Base-by-base conservation (phyloP, 139 green algal species). In the Parachlorella kessleri region DNA sequence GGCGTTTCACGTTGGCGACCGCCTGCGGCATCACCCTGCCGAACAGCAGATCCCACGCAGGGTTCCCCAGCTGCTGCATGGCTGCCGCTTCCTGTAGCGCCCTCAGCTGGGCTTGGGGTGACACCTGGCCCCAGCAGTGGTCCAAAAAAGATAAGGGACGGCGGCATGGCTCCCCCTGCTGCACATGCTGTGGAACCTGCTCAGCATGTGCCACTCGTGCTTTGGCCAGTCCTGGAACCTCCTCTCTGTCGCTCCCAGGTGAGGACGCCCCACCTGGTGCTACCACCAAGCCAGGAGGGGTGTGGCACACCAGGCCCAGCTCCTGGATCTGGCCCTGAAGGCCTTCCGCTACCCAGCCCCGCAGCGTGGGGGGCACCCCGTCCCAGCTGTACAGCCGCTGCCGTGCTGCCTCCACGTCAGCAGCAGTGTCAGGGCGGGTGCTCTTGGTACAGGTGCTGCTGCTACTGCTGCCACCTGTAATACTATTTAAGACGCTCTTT, bases 141-240 rank as follows among this genome's bases (percentile, higher is more conserved):
- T 80, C 72, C 33, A 84, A 41, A 36, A 84, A 84, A 5, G 79
- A 37, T 30, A 84, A 40, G 3, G 79, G 79, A 18, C 48, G 48
- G 48, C 14, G 48, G 48, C n/a, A n/a, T n/a, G n/a, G n/a, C n/a
- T n/a, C n/a, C n/a, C n/a, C n/a, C n/a, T n/a, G n/a, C n/a, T n/a
- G n/a, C n/a, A n/a, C n/a, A n/a, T n/a, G n/a, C n/a, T n/a, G n/a
- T n/a, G n/a, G n/a, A n/a, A n/a, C n/a, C n/a, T n/a, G n/a, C n/a
- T n/a, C n/a, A n/a, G n/a, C n/a, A n/a, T n/a, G n/a, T n/a, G n/a
- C n/a, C n/a, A n/a, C n/a, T n/a, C n/a, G n/a, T n/a, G n/a, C n/a
- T n/a, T n/a, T n/a, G n/a, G n/a, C n/a, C n/a, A n/a, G n/a, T n/a
- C n/a, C n/a, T n/a, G n/a, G n/a, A n/a, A n/a, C n/a, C n/a, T n/a